Base-by-base conservation (phyloP, 129 eudicot species). In the Solidago caesia region DNA sequence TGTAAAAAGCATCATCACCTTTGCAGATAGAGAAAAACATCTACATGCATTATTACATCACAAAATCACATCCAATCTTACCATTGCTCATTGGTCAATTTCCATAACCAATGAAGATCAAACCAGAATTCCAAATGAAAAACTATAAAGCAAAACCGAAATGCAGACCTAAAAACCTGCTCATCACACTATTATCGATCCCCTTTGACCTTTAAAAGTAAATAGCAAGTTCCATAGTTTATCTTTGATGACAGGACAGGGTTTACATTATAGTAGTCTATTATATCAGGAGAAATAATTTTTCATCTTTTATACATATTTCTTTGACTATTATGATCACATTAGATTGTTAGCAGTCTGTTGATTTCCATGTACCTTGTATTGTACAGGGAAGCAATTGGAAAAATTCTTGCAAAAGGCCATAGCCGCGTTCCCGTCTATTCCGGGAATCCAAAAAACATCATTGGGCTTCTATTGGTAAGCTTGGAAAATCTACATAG, bases 391-490 rank as follows among this genome's bases (percentile, higher is more conserved):
- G 99, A 94, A 83, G 96, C 97, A 67, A 84, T 94, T 78, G 99
- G 99, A 51, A 94, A 83, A 81, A 88, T 94, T 74, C 97, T 94
- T 74, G 99, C 99, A 16, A 87, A 91, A 73, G 99, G 99, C 65
- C 99, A 94, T 77, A 94, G 99, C 67, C 99, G 99, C 62, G 83
- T 94, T 71, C 99, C 99, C 53, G 96, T 94, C 43, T 94, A 82
- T 78, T 80, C 97, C 4, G 99, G 86, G 79, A 83, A 88, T 73
- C 89, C 91, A 14, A 91, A 83, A 72, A 94, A 94, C 83, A 84
- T 94, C 52, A 91, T 94, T 12, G 99, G 99, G 58, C 96, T 92
- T 70, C 79, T 92, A 77, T 83, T 92, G 97, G 99, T 94, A 66
- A 66, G 93, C 79, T 8, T 69, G 7, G 10, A 77, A 79, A 63